These are phyloP conservation scores for Eimeria mitis DNA, from an alignment of 169 alveolate genomes.

Conservation along the genomic window DNA sequence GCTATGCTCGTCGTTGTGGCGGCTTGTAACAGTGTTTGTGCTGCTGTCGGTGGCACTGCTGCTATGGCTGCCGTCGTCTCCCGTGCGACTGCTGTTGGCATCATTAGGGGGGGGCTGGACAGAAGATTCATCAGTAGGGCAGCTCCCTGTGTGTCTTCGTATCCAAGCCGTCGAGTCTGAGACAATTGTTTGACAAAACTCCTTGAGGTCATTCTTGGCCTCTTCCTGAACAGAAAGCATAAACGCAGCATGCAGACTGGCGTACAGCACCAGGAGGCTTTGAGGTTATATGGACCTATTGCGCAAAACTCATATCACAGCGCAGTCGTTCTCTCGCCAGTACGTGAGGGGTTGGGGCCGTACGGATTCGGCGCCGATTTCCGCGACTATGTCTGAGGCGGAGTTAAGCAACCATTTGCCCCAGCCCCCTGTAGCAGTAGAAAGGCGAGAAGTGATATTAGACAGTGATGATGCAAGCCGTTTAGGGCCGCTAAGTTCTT, in stretches of 20 bases:
- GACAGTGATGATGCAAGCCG: background rate
- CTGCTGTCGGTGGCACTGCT: background rate
- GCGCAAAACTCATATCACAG: background rate
- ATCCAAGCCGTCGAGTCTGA: conserved; percentile 5
- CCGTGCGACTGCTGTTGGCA: background rate
- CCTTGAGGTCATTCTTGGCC: background rate
- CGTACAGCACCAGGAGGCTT: background rate
- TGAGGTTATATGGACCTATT: background rate
- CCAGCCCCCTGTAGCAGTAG: conserved; percentile 8
- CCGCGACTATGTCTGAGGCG: background rate
- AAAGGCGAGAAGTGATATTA: background rate
- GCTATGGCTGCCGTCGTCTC: background rate
- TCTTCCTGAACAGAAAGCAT: background rate
- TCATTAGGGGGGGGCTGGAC: background rate
- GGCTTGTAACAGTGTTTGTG: background rate
- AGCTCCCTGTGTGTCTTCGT: background rate
- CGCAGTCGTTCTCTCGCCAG: background rate
- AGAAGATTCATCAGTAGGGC: background rate
- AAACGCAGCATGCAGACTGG: background rate
- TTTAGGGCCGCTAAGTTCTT: background rate
- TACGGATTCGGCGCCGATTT: conserved; percentile 11
- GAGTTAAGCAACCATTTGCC: conserved; percentile 18
- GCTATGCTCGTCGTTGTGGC: background rate
- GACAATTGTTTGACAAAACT: background rate
- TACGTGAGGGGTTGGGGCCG: background rate